Conservation (phyloP, 164 flowering plant genomes). For the Sedum album region DNA sequence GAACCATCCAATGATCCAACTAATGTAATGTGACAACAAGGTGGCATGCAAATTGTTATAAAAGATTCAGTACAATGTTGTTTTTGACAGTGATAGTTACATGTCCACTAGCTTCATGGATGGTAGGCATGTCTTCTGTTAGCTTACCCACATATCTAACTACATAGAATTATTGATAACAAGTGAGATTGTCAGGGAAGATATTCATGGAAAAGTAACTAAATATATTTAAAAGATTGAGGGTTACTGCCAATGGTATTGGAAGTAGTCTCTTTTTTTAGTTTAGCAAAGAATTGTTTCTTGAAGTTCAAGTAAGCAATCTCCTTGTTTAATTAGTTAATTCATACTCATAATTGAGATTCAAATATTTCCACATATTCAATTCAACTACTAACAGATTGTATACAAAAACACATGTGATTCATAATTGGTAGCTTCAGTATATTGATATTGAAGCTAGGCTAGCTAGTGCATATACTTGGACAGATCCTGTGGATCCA, state of each 20-base stretch:
- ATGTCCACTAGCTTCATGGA: neutral
- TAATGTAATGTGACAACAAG: too few relatives aligned
- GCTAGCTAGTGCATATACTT: too few relatives aligned
- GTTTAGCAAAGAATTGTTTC: neutral
- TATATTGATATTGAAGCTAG: too few relatives aligned
- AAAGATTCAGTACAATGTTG: neutral
- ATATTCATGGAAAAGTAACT: too few relatives aligned
- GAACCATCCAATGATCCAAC: too few relatives aligned
- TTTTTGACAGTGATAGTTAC: neutral
- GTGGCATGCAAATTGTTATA: neutral
- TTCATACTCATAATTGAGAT: neutral
- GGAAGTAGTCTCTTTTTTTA: neutral
- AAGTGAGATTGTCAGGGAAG: neutral
- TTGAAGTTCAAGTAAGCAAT: neutral
- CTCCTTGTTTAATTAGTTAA: neutral
- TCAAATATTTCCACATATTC: too few relatives aligned
- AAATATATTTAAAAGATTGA: neutral
- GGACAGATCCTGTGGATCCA: too few relatives aligned
- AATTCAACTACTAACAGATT: too few relatives aligned
- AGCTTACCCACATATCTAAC: constrained; percentile 1
- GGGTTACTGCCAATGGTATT: neutral
- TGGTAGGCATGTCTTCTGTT: neutral
- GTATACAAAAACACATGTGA: too few relatives aligned
- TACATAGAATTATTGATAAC: neutral
- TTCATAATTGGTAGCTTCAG: too few relatives aligned